Conservation (phyloP, 106 monocot genomes). For the Acanthochlamys bracteata region DNA sequence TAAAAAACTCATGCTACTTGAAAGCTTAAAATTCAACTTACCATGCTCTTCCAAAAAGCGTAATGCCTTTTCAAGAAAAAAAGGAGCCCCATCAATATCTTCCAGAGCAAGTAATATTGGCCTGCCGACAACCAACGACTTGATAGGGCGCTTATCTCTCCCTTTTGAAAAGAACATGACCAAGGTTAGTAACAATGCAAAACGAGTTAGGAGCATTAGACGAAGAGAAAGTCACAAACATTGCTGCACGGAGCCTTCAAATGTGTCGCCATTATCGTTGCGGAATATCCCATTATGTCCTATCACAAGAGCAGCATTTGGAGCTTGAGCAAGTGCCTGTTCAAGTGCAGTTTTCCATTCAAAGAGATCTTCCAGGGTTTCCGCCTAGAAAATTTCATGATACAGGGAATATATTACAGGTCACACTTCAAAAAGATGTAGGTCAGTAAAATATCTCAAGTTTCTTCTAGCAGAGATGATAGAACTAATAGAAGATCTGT, state of each 20-base stretch:
- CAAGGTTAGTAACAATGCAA: background rate
- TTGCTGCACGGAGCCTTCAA: constrained; percentile 78
- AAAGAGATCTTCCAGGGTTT: constrained; percentile 87
- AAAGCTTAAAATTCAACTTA: constrained; percentile 12
- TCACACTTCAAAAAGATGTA: background rate
- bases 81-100: constrained; percentile 98
- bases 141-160: constrained; percentile 88
- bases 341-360: constrained; percentile 98
- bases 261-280: constrained; percentile 72
- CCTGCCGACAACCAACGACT: constrained; percentile 91
- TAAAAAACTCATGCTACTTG: background rate
- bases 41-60: constrained; percentile 86
- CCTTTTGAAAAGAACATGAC: constrained; percentile 31
- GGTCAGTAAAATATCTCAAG: too few species aligned
- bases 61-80: constrained; percentile 88
- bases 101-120: constrained; percentile 98
- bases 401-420: background rate
- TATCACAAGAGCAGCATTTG: constrained; percentile 98
- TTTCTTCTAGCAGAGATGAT: too few species aligned
- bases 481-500: background rate
- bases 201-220: background rate
- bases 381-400: constrained; percentile 34
- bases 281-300: constrained; percentile 99
- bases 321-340: constrained; percentile 87
- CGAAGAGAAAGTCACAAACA: constrained; percentile 28